A percentile compares a stretch with the other conserved stretches of the same genome.
Evolutionary conservation across 1,139 yeast genomes (phyloP).

Genomic region (Geotrichum phurueaensis): DNA sequence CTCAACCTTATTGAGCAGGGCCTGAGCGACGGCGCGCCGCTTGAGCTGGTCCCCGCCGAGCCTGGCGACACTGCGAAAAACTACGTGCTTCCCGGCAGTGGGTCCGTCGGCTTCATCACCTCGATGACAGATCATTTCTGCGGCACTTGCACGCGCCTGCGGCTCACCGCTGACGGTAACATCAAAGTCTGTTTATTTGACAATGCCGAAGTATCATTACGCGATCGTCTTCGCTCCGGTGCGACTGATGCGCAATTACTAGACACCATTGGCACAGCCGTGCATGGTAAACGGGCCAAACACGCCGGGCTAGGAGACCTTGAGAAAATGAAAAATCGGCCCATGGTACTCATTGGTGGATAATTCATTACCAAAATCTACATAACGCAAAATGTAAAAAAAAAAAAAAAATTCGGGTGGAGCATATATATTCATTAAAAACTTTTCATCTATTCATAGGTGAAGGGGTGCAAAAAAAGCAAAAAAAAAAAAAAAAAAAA

Average conservation of each 20-base stretch:
- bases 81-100: conserved; percentile 38
- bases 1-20: conserved; percentile 30
- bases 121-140: conserved; percentile 51
- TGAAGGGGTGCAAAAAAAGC: background rate
- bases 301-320: conserved; percentile 47
- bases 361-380: no score
- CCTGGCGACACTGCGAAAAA: conserved; percentile 46
- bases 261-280: conserved; percentile 41
- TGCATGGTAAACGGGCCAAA: conserved; percentile 41
- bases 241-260: conserved; percentile 35
- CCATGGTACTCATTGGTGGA: conserved; percentile 52
- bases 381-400: no score
- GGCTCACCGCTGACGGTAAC: conserved; percentile 48
- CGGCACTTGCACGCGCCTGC: conserved; percentile 44
- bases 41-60: conserved; percentile 31
- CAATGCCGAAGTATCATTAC: conserved; percentile 44
- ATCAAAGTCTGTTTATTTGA: conserved; percentile 49
- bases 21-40: conserved; percentile 20
- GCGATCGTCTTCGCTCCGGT: conserved; percentile 40
- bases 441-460: background rate
- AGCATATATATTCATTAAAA: background rate
- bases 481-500: background rate
- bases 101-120: conserved; percentile 46
- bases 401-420: no score
- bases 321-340: conserved; percentile 44